These are phyloP conservation scores for Jamesozyma rosinii DNA, from an alignment of 805 yeast genomes.

Conservation along the genomic window DNA sequence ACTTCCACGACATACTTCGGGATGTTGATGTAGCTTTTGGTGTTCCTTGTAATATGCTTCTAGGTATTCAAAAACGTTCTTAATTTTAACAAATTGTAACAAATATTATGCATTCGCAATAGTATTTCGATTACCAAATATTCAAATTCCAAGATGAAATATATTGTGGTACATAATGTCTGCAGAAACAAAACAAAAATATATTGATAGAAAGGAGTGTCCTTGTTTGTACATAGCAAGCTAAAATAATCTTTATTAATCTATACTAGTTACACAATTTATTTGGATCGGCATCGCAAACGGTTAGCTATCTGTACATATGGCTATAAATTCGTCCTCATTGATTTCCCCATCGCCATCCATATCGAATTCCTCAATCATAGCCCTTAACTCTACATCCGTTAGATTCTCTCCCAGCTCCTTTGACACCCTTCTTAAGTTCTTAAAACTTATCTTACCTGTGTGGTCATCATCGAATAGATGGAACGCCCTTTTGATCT, in stretches of 20 bases:
- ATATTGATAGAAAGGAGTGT: not conserved
- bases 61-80: too few species aligned
- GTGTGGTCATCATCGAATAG: constrained; percentile 82
- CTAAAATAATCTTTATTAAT: not conserved
- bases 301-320: constrained; percentile 62
- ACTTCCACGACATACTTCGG: constrained; percentile 47
- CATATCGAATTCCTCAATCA: constrained; percentile 95
- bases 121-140: too few species aligned
- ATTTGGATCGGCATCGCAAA: not conserved
- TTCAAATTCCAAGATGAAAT: too few species aligned
- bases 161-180: not conserved
- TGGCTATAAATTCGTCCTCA: constrained; percentile 82
- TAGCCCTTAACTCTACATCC: constrained; percentile 88
- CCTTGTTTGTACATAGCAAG: not conserved
- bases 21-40: too few species aligned
- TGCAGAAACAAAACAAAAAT: not conserved
- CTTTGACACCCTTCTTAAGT: constrained; percentile 79
- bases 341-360: constrained; percentile 94
- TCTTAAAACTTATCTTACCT: constrained; percentile 74
- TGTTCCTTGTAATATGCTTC: too few species aligned
- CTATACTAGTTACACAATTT: not conserved
- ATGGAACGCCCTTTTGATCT: constrained; percentile 79
- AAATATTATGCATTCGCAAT: too few species aligned
- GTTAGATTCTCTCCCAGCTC: constrained; percentile 86
- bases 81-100: too few species aligned